Base-by-base conservation (phyloP, 257 asterid genomes). In the Lantana camara region DNA sequence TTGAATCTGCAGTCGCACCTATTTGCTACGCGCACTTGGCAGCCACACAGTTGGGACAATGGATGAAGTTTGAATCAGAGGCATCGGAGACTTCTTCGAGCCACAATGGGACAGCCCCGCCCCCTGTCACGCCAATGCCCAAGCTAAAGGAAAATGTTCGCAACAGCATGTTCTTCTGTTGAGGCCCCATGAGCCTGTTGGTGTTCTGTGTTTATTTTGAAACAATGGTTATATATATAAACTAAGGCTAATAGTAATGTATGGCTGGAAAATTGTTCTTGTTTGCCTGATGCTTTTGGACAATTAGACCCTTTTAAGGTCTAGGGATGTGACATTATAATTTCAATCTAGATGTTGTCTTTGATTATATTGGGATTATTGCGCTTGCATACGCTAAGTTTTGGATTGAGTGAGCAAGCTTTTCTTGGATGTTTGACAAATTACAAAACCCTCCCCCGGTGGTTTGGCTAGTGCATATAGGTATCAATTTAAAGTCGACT, bases 61-160 rank as follows among this genome's bases (percentile, higher is more conserved):
- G 72, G 76, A 71, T 71, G 71, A 71, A 71, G 29, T 71, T 57
- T 10, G 76, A 71, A n/a, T n/a, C n/a, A 29, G 76, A 71, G 24
- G 32, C 34, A 41, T 66, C 72, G 6, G 72, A 66, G 57, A 71
- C 76, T 0, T 64, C 71, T 0, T 71, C 76, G 8, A 71, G 76
- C 61, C 76, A 71, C 17, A 71, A 56, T 7, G 76, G 63, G 44
- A 21, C 41, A 12, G 83, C 75, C 13, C 78, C 85, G 21, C 95
- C 91, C 5, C 66, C 94, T 0, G 89, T 87, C 1, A 88, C 85
- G 0, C 93, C 83, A n/a, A 76, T 93, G 88, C 97, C 99, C 0
- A 78, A 73, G 55, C 54, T 92, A 52, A 23, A 87, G 48, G 97
- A 87, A 57, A 76, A 27, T 0, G 97, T 92, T 7, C 79, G 89